Conservation (phyloP, 768 basidiomycete genomes). For the Tricholoma saponaceum region DNA sequence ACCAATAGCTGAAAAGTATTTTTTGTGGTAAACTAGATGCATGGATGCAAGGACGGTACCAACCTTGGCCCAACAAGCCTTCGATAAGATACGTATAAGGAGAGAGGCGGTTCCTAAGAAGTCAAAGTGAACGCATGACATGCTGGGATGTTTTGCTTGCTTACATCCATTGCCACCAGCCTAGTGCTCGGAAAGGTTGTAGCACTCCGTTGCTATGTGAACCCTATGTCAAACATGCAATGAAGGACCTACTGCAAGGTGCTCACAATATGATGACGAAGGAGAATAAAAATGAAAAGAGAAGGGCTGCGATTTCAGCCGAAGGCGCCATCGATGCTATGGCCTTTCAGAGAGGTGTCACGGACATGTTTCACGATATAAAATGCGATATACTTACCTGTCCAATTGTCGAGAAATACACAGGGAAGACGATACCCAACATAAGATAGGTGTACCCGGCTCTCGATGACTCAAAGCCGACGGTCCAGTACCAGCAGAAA, state of each 20-base stretch:
- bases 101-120: constrained; percentile 35
- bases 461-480: constrained; percentile 50
- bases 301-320: constrained; percentile 47
- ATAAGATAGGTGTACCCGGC: constrained; percentile 60
- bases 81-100: constrained; percentile 59
- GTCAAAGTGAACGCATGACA: neutral
- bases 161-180: constrained; percentile 71
- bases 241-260: neutral
- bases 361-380: neutral
- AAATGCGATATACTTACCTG: constrained; percentile 31
- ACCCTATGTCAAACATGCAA: neutral
- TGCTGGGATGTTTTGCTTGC: neutral
- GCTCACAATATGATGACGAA: constrained; percentile 55
- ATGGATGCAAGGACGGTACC: constrained; percentile 21
- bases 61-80: constrained; percentile 35
- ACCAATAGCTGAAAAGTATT: constrained; percentile 38
- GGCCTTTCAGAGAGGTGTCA: constrained; percentile 39
- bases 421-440: constrained; percentile 48
- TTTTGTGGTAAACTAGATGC: constrained; percentile 22
- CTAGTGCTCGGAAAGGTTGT: constrained; percentile 53
- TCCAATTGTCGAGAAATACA: constrained; percentile 59
- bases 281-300: constrained; percentile 51
- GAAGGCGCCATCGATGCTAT: constrained; percentile 56
- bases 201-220: constrained; percentile 49
- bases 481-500: constrained; percentile 70